Evolutionary conservation across 768 basidiomycete species (phyloP), one percentile per base, ranked within the genome.

Genomic region (Lenzites betulinus): DNA sequence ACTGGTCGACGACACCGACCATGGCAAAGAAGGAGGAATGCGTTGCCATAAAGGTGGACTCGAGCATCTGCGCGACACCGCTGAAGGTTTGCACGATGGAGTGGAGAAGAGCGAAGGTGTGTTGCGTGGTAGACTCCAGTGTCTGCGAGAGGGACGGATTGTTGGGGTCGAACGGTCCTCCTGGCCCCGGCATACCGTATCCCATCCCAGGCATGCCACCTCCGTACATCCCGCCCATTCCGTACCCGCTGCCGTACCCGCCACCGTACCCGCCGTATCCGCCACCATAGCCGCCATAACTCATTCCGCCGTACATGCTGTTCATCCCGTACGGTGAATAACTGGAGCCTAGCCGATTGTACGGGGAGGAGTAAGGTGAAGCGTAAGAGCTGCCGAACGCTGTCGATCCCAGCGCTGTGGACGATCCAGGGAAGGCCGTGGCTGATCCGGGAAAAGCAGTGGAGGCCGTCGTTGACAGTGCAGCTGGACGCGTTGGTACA

Each of bases 1-100:
- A 89, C 70, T 99, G 97, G 69, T 99, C 97, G 39, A 95, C 82
- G 46, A 99, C 96, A 63, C 93, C 92, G 51, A 95, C 93, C 89
- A 96, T 94, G 58, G 94, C 93, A 73, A 95, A 96, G 76, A 96
- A 96, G 9, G 88, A 90, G 0, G 92, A 93, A 73, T 96, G 94
- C 0, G 94, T 96, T 2, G 96, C 96, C 89, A 98, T 92, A 76
- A 96, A 98, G 6, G 96, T 98, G 35, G 86, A 89, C 74, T 98
- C 96, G 70, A 99, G 88, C 87, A 99, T 95, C 73, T 98, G 96
- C 0, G 96, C 89, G 63, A 99, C 88, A 23, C 95, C 95, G 0
- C 87, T 82, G 75, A 98, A 96, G 4, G 95, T 97, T 68, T 93
- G 92, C 46, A 99, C 96, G 71, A 99, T 89, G 12, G 91, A 92